Percentiles rank a stretch among this genome's conserved stretches.
These are phyloP conservation scores for Galerina sulciceps DNA, from an alignment of 768 basidiomycete genomes.

Conservation along the genomic window DNA sequence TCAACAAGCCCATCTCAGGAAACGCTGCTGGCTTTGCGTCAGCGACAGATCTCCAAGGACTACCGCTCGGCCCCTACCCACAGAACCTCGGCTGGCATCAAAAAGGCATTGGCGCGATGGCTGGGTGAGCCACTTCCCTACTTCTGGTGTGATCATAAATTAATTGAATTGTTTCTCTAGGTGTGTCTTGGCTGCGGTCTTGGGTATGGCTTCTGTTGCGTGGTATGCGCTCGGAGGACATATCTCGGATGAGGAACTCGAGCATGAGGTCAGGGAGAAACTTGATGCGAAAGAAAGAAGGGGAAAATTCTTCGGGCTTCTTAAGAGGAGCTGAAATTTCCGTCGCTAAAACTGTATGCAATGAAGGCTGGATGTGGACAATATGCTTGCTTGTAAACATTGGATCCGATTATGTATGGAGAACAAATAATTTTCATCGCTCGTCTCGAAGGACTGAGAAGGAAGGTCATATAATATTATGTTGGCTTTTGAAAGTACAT, in stretches of 20 bases:
- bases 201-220: conserved; percentile 81
- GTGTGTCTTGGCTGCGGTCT: conserved; percentile 79
- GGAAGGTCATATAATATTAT: no score
- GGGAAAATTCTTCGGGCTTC: conserved; percentile 45
- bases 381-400: conserved; percentile 3
- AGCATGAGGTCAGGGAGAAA: conserved; percentile 63
- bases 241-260: conserved; percentile 81
- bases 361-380: background rate
- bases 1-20: conserved; percentile 63
- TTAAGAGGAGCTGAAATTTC: conserved; percentile 1
- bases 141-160: conserved; percentile 16
- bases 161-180: conserved; percentile 36
- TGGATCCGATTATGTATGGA: background rate
- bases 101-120: conserved; percentile 78
- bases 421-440: background rate
- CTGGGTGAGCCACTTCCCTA: conserved; percentile 48
- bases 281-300: conserved; percentile 61
- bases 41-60: conserved; percentile 68
- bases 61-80: conserved; percentile 70
- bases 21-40: conserved; percentile 87
- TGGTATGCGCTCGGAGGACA: conserved; percentile 87
- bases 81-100: conserved; percentile 76
- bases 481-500: no score
- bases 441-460: no score
- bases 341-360: background rate